phyloP scores from a whole-genome alignment of 2,329 filamentous ascomycete genomes.

The Basipetospora chlamydospora region DNA sequence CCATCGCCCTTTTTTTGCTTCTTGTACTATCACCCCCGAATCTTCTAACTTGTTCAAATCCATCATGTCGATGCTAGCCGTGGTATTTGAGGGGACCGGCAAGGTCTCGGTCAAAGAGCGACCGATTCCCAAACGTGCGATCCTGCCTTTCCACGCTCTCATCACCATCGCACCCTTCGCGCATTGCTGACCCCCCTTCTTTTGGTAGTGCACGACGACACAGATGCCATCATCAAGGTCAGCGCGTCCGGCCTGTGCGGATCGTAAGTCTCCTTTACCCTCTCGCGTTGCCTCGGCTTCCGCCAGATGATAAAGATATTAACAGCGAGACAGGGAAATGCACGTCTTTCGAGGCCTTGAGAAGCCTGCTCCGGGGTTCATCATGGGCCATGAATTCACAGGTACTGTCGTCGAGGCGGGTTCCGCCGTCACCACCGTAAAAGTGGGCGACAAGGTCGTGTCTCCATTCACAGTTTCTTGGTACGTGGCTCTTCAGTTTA shows the following conservation, averaged over 20 bases:
- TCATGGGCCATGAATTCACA: slow-evolving; percentile 71
- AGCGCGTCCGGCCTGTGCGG: slow-evolving; percentile 4
- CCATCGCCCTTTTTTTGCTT: too few species aligned
- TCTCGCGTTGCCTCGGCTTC: slow-evolving; percentile 4
- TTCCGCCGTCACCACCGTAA: slow-evolving; percentile 42
- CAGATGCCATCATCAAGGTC: slow-evolving; percentile 5
- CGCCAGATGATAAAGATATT: neutral
- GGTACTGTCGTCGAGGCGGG: slow-evolving; percentile 58
- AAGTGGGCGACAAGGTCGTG: slow-evolving; percentile 8
- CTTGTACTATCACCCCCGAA: too few species aligned
- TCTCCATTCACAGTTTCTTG: slow-evolving; percentile 7
- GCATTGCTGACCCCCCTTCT: slow-evolving; percentile 8
- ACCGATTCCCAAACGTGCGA: slow-evolving; percentile 51
- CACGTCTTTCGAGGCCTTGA: slow-evolving; percentile 75
- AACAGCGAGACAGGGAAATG: slow-evolving; percentile 44
- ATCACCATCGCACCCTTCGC: neutral
- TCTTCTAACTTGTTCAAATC: slow-evolving; percentile 14
- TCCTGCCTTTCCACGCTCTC: slow-evolving; percentile 3
- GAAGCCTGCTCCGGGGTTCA: slow-evolving; percentile 44
- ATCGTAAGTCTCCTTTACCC: slow-evolving; percentile 10
- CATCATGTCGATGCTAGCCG: slow-evolving; percentile 61
- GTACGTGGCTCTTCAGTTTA: slow-evolving; percentile 21
- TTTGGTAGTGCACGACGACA: slow-evolving; percentile 3
- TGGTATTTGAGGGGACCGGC: slow-evolving; percentile 69
- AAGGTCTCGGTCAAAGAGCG: slow-evolving; percentile 66